These are phyloP conservation scores for Vaccinium vitisidaea DNA, from an alignment of 148 eudicot species.

Conservation along the genomic window DNA sequence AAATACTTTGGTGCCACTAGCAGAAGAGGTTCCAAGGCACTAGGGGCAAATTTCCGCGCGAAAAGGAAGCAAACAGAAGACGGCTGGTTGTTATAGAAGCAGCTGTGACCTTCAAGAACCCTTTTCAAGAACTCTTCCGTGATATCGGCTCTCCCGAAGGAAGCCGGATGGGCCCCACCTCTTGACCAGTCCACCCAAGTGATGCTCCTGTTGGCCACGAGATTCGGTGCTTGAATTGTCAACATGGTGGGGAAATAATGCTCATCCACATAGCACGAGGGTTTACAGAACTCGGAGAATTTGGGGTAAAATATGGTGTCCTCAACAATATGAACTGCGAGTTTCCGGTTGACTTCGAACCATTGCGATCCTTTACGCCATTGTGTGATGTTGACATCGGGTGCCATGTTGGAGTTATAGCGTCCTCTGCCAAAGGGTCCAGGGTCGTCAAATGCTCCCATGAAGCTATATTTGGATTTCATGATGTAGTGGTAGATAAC, in stretches of 20 bases:
- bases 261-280: constrained; percentile 27
- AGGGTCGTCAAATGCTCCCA: constrained; percentile 22
- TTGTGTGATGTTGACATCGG: constrained; percentile 18
- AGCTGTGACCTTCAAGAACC: constrained; percentile 16
- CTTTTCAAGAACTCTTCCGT: constrained; percentile 20
- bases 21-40: constrained; percentile 24
- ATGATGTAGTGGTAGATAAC: constrained; percentile 15
- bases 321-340: constrained; percentile 16
- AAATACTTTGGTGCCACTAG: constrained; percentile 13
- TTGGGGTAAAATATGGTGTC: constrained; percentile 21
- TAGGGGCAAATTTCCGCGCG: constrained; percentile 34
- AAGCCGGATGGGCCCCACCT: constrained; percentile 35
- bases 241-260: constrained; percentile 33
- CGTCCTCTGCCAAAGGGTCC: constrained; percentile 26
- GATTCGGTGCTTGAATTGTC: constrained; percentile 24
- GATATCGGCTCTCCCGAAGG: constrained; percentile 25
- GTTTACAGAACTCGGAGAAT: constrained; percentile 21
- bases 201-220: constrained; percentile 28
- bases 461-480: constrained; percentile 22
- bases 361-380: constrained; percentile 28
- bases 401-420: constrained; percentile 12
- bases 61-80: constrained; percentile 30
- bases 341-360: constrained; percentile 22
- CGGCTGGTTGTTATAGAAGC: constrained; percentile 24
- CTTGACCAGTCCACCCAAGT: constrained; percentile 37